phyloP scores from a whole-genome alignment of 1,139 yeast genomes.

The Candida sp. region DNA sequence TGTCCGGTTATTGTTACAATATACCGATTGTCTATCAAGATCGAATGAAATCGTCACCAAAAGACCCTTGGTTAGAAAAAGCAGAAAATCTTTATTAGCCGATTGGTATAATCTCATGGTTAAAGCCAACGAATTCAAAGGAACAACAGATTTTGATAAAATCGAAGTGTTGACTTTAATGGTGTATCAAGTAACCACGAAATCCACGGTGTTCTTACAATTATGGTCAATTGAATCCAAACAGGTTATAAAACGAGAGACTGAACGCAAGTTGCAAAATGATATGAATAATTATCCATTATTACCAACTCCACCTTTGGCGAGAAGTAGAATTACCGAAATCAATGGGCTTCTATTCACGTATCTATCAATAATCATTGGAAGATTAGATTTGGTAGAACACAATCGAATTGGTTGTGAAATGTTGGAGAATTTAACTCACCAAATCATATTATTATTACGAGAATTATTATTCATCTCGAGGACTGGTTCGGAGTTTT shows the following conservation, averaged over 20 bases:
- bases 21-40: constrained; percentile 82
- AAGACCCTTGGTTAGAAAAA: constrained; percentile 64
- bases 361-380: constrained; percentile 69
- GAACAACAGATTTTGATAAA: constrained; percentile 62
- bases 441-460: constrained; percentile 61
- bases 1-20: constrained; percentile 68
- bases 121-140: constrained; percentile 80
- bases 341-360: constrained; percentile 66
- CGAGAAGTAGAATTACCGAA: constrained; percentile 70
- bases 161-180: constrained; percentile 70
- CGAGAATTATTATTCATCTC: constrained; percentile 65
- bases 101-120: constrained; percentile 90
- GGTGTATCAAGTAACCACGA: constrained; percentile 70
- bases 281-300: constrained; percentile 43
- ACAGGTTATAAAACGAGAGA: constrained; percentile 34
- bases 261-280: constrained; percentile 31
- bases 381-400: constrained; percentile 72
- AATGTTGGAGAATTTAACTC: constrained; percentile 59
- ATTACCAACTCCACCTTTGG: constrained; percentile 59
- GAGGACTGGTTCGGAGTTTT: constrained; percentile 48
- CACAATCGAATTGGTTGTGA: constrained; percentile 71
- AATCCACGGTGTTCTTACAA: constrained; percentile 70
- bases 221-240: constrained; percentile 68
- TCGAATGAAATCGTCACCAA: constrained; percentile 74
- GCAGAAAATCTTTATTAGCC: constrained; percentile 77